Evolutionary conservation across 352 stramenopile genomes (phyloP).

Genomic region (Globisporangium viniferum): DNA sequence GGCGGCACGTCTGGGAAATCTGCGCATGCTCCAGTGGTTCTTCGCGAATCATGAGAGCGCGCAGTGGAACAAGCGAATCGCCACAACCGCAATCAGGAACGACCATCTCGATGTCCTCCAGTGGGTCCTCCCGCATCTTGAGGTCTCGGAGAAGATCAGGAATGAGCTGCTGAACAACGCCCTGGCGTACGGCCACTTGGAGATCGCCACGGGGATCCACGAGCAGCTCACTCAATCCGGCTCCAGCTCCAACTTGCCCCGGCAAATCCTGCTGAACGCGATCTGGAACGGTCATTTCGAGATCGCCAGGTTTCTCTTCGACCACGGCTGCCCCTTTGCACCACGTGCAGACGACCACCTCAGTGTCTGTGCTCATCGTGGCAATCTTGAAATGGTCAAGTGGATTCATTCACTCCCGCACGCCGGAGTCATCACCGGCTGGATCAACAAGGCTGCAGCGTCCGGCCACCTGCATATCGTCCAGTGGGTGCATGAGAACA

Average conservation of each 20-base stretch:
- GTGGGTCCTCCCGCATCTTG: background rate
- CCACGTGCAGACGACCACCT: background rate
- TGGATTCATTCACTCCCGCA: background rate
- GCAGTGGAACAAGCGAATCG: background rate
- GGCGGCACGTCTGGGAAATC: background rate
- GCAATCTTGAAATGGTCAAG: background rate
- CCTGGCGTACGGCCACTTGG: background rate
- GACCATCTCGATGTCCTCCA: background rate
- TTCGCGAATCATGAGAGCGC: background rate
- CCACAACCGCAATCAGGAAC: background rate
- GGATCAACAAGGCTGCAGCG: background rate
- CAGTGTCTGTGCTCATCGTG: background rate
- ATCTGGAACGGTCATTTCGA: background rate
- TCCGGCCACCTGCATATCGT: background rate
- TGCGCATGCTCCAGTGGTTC: background rate
- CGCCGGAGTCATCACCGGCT: background rate
- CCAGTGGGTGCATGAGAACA: background rate
- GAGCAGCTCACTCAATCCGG: background rate
- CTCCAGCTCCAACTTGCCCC: background rate
- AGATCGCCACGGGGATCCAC: background rate
- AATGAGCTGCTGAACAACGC: background rate
- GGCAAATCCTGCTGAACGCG: background rate
- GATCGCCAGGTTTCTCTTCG: background rate
- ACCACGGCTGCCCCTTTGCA: background rate
- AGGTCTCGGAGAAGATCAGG: background rate